These are phyloP conservation scores for Fusarium haematococcum DNA, from an alignment of 2,329 filamentous ascomycete species.

Conservation along the genomic window DNA sequence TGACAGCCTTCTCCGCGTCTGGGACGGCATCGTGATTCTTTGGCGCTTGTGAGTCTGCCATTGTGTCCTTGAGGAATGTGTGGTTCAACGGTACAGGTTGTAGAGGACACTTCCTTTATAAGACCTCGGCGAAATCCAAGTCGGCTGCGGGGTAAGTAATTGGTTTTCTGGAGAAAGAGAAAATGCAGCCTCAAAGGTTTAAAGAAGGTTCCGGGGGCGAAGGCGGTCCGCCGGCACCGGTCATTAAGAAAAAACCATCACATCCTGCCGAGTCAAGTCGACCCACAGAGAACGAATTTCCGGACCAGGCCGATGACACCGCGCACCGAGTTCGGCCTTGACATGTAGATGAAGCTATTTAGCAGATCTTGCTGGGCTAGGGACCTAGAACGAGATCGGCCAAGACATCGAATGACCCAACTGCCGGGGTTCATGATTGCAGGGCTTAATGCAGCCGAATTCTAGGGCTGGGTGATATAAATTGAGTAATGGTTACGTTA, in stretches of 20 bases:
- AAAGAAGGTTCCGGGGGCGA: not conserved
- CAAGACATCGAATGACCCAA: not conserved
- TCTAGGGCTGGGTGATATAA: not conserved
- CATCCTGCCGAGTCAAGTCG: slow-evolving; percentile 18
- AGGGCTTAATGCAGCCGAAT: not conserved
- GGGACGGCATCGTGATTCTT: not conserved
- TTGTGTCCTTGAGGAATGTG: not conserved
- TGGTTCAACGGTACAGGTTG: not conserved
- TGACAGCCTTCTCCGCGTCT: slow-evolving; percentile 19
- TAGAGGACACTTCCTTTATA: not conserved
- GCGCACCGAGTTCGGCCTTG: slow-evolving; percentile 21
- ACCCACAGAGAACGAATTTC: slow-evolving; percentile 12
- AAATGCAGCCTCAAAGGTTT: slow-evolving; percentile 9
- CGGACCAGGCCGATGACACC: slow-evolving; percentile 21
- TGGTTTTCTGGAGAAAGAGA: not conserved
- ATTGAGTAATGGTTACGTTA: slow-evolving; percentile 40
- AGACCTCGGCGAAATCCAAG: not conserved
- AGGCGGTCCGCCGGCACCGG: slow-evolving; percentile 19
- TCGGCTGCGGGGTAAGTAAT: not conserved
- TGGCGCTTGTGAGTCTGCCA: slow-evolving; percentile 5
- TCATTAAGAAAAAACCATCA: not conserved
- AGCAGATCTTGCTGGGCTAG: not conserved
- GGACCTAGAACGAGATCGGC: not conserved
- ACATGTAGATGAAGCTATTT: not conserved
- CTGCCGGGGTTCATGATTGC: not conserved